Evolutionary conservation across 2,329 filamentous ascomycete genomes (phyloP).

Genomic region (Fusarium pininemorale): DNA sequence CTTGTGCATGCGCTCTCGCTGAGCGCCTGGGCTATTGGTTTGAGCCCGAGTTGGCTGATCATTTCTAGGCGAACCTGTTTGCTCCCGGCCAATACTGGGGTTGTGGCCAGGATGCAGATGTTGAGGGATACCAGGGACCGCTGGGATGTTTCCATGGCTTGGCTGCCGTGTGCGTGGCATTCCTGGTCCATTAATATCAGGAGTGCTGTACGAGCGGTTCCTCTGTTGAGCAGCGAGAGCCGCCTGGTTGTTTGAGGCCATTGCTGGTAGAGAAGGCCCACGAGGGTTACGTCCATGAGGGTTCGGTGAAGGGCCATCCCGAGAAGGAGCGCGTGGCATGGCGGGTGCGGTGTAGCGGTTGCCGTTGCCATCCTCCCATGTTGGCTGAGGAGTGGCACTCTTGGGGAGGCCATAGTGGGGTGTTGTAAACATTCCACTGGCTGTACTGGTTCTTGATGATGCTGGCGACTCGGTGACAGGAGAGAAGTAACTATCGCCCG

Average conservation of each 20-base stretch:
- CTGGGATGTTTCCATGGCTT: constrained; percentile 67
- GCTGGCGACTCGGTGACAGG: constrained; percentile 82
- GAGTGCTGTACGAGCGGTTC: constrained; percentile 91
- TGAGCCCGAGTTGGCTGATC: constrained; percentile 73
- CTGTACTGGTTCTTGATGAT: constrained; percentile 77
- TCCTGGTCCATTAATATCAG: constrained; percentile 83
- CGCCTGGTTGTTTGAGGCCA: constrained; percentile 66
- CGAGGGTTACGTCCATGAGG: constrained; percentile 73
- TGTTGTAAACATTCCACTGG: constrained; percentile 74
- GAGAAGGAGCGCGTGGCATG: constrained; percentile 81
- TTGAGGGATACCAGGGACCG: constrained; percentile 79
- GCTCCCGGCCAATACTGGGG: constrained; percentile 76
- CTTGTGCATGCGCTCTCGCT: constrained; percentile 67
- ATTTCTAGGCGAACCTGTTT: constrained; percentile 80
- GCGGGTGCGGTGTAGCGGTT: constrained; percentile 90
- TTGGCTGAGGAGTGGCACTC: constrained; percentile 69
- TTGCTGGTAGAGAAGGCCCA: constrained; percentile 81
- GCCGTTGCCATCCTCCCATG: constrained; percentile 78
- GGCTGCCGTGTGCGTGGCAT: constrained; percentile 65
- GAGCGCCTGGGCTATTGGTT: constrained; percentile 75
- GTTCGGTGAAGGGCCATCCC: constrained; percentile 75
- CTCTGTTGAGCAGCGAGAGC: constrained; percentile 70
- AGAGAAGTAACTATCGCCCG: constrained; percentile 92
- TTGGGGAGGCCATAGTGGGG: constrained; percentile 76
- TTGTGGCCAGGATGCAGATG: constrained; percentile 72